Evolutionary conservation across 176 grass and related monocot species (phyloP).

Genomic region (Oryza officinalis): DNA sequence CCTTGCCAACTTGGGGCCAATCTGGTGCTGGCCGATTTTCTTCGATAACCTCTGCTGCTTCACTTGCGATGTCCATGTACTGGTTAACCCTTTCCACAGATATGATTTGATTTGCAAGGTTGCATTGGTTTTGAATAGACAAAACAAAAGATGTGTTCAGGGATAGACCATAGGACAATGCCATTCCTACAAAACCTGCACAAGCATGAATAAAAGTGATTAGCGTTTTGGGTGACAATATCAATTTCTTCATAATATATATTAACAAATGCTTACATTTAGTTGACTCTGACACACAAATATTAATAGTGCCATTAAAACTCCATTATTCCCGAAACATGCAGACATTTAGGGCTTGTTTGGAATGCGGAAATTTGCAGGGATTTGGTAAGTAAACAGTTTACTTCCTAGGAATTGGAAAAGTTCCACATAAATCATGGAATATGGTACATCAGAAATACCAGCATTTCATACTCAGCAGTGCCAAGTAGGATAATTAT

Average conservation of each 20-base stretch:
- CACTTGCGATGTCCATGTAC: slow-evolving; percentile 79
- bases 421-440: background rate
- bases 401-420: background rate
- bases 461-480: background rate
- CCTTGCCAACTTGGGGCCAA: slow-evolving; percentile 74
- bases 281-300: background rate
- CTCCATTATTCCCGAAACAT: background rate
- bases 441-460: background rate
- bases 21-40: slow-evolving; percentile 54
- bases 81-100: slow-evolving; percentile 92
- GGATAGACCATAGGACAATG: slow-evolving; percentile 90
- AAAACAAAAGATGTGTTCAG: slow-evolving; percentile 70
- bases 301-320: background rate
- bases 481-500: background rate
- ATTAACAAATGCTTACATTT: background rate
- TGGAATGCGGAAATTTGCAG: background rate
- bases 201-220: slow-evolving; percentile 1
- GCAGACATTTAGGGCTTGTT: background rate
- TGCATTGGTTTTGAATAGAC: slow-evolving; percentile 87
- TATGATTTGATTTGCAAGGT: slow-evolving; percentile 77
- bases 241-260: background rate
- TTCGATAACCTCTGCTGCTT: slow-evolving; percentile 72
- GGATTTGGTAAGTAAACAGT: background rate
- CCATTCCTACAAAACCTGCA: slow-evolving; percentile 94
- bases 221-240: slow-evolving; percentile 9